Base-by-base conservation (phyloP, 1,139 yeast genomes). In the Magnusiomyces suaveolens region DNA sequence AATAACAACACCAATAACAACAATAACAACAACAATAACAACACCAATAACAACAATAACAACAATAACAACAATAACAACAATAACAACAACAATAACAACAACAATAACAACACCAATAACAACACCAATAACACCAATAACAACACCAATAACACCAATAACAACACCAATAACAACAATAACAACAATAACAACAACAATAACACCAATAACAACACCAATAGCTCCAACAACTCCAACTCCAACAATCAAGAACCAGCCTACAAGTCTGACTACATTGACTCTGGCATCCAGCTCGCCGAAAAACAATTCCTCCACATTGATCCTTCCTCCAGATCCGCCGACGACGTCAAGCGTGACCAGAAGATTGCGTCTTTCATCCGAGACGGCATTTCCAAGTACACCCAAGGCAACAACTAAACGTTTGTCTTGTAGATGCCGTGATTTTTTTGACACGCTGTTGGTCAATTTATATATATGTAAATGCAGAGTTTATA, bases 241-340 rank as follows among this genome's bases (percentile, higher is more conserved):
- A 38, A 38, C 43, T 38, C 43, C 43, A 38, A 38, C 20, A 6
- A 29, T 6, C 36, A 29, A 12, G 12, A 29, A 29, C 29, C 46
- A 36, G 39, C 53, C 48, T 51, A 48, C 56, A 55, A 53, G 52
- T 50, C 55, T 32, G 56, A 44, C 55, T 66, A 64, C 60, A 57
- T 66, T 53, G 52, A 56, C 55, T 57, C 65, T 61, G 69, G 69
- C 43, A 63, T 65, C 50, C 52, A 55, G 46, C 54, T 58, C 52
- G 63, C 61, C 44, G 66, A 65, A 60, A 56, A 60, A 59, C 61
- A 64, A 51, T 57, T 62, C 56, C 38, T 53, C 48, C 50, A 53
- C 57, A 55, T 29, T 29, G 36, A 29, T 29, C 36, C 36, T 8
- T 8, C 12, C 36, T 8, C 6, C 12, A 29, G 36, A 29, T 10